Base-by-base conservation (phyloP, 2,329 filamentous ascomycete genomes). In the Cordyceps javanica region DNA sequence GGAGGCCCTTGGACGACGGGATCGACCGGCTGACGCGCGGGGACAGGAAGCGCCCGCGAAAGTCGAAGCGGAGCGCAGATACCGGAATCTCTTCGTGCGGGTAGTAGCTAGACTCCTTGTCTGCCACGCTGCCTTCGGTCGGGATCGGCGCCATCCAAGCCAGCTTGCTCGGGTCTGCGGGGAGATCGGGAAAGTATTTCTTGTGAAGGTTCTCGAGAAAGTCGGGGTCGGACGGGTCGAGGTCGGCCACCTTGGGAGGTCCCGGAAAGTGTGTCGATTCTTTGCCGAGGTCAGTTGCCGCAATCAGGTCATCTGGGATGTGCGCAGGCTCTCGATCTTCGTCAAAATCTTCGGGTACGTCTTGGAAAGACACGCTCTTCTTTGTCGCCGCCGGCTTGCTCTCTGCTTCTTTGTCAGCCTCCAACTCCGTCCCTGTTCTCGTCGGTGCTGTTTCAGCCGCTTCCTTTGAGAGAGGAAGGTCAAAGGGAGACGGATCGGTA, bases 161-260 rank as follows among this genome's bases (percentile, higher is more conserved):
- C 4, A 97, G 83, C 55, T 90, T 88, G 59, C 87, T 86, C 0
- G 92, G 91, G 71, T 97, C 90, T 56, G 91, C 85, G 2, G 92
- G 85, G 1, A 96, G 86, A 61, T 86, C 83, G 13, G 94, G 92
- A 73, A 97, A 99, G 80, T 96, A 99, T 72, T 97, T 96, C 23
- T 85, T 75, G 77, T 96, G 92, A 6, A 99, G 83, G 58, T 90
- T 87, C 48, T 83, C 74, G 59, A 97, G 85, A 75, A 97, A 97
- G 67, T 90, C 80, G 0, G 90, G 87, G 59, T 92, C 90, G 38
- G 83, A 78, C 0, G 92, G 91, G 69, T 97, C 90, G 62, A 97
- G 87, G 59, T 91, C 87, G 11, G 89, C 88, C 6, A 80, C 70
- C 42, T 67, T 69, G 10, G 71, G 77, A 2, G 72, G 75, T n/a